Evolutionary conservation across 1,139 yeast genomes (phyloP).

Genomic region (Casaregolazyma suthepensis): DNA sequence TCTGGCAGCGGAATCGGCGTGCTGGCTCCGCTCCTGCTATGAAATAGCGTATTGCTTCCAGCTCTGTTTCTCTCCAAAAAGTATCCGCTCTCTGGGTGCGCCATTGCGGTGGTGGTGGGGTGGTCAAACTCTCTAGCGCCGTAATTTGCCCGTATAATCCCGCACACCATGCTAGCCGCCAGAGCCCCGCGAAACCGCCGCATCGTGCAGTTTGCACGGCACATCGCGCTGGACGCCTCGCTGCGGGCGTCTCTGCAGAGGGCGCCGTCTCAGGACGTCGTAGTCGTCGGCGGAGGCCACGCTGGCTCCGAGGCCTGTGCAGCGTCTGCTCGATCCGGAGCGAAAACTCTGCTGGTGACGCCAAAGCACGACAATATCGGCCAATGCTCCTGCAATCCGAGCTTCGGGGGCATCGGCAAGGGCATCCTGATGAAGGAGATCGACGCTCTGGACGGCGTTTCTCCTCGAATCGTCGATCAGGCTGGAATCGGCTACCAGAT

Average conservation of each 20-base stretch:
- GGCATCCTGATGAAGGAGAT: conserved; percentile 89
- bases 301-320: conserved; percentile 99
- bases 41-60: conserved; percentile 15
- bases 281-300: conserved; percentile 96
- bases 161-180: background rate
- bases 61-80: background rate
- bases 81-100: background rate
- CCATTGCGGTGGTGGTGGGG: background rate
- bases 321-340: conserved; percentile 83
- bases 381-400: conserved; percentile 94
- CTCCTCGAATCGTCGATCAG: conserved; percentile 74
- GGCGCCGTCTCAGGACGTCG: conserved; percentile 47
- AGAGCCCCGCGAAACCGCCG: background rate
- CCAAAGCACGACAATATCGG: conserved; percentile 76
- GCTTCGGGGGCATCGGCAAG: conserved; percentile 97
- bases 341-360: conserved; percentile 66
- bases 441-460: conserved; percentile 93
- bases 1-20: conserved; percentile 32
- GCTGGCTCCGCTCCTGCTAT: conserved; percentile 25
- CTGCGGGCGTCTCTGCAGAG: conserved; percentile 10
- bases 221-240: conserved; percentile 9
- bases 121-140: background rate
- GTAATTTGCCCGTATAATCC: background rate
- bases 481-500: conserved; percentile 93
- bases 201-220: conserved; percentile 1